Percentiles rank a stretch among this genome's conserved stretches.
Conservation (phyloP, 2,329 filamentous ascomycete genomes). For the Colletotrichum camelliae region DNA sequence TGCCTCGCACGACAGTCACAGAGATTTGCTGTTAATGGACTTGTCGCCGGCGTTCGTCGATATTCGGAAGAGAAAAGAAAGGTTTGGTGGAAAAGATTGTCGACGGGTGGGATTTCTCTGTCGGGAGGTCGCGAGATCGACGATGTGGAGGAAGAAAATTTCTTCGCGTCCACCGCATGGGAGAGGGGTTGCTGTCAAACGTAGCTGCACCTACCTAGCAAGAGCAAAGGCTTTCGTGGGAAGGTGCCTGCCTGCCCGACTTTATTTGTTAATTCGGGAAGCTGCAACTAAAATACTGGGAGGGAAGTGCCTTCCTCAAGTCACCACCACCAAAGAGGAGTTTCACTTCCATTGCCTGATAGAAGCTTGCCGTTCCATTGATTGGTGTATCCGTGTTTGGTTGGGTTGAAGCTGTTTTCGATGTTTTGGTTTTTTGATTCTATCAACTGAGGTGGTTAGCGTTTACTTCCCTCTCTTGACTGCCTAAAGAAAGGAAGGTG, state of each 20-base stretch:
- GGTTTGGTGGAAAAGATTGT: accelerated
- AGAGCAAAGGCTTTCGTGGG: neutral
- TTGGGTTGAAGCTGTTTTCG: no score
- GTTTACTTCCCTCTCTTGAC: no score
- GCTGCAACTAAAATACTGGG: accelerated
- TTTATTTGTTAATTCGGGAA: neutral
- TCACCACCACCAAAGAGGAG: neutral
- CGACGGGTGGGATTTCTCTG: neutral
- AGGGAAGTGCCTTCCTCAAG: neutral
- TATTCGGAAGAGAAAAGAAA: neutral
- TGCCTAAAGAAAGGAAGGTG: no score
- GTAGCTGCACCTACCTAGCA: neutral
- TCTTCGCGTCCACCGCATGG: neutral
- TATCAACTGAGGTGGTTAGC: no score
- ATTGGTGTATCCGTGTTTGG: neutral
- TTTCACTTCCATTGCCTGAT: accelerated
- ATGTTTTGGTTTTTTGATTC: no score
- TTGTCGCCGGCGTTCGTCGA: neutral
- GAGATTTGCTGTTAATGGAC: accelerated
- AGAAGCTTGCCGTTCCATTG: neutral
- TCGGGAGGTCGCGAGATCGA: neutral
- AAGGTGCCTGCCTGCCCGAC: neutral
- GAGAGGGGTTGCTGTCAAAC: neutral
- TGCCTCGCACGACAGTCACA: neutral
- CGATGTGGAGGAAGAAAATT: neutral